Base-by-base conservation (phyloP, 352 stramenopile genomes). In the Poterioochromonas sp. region DNA sequence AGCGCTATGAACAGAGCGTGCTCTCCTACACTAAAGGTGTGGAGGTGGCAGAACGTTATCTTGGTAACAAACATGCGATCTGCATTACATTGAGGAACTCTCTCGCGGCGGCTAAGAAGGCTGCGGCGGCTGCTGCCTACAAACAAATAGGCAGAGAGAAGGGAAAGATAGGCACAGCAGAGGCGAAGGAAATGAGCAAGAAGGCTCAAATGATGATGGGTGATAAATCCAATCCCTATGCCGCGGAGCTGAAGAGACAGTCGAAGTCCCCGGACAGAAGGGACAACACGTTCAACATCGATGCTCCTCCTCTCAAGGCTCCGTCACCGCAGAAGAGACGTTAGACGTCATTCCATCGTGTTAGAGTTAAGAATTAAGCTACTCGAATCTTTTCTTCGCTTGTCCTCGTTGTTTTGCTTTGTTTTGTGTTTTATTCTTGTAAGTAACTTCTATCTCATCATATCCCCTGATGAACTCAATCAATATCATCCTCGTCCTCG, bases 1-100 rank as follows among this genome's bases (percentile, higher is more conserved):
- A 96, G 77, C 91, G 88, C 73, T 95, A 88, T 79, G 89, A 96
- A 64, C 82, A 92, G 29, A 93, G 88, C 65, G 60, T 97, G 11
- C 85, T 93, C 51, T 93, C 89, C 22, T 97, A 97, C 84, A 87
- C 88, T 53, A 97, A 95, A 82, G 92, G 91, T 1, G 90, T 93
- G 22, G 89, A 97, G 73, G 83, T 95, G 54, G 88, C 90, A 0
- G 84, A 88, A 18, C 83, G 80, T 29, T 91, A 93, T 80, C 85
- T 97, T 0, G 92, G 92, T 0, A 85, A 90, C 5, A 86, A 88
- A 8, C 92, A 97, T 79, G 91, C 89, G 18, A 95, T 97, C 69
- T 92, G 92, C 0, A 85, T 92, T 39, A 96, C 91, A 3, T 83
- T 97, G 29, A 87, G 90, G 49, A 96, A 96, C 73, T 94, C 90